phyloP scores from a whole-genome alignment of 2,329 filamentous ascomycete genomes.

The Botrytis pseudocinerea region DNA sequence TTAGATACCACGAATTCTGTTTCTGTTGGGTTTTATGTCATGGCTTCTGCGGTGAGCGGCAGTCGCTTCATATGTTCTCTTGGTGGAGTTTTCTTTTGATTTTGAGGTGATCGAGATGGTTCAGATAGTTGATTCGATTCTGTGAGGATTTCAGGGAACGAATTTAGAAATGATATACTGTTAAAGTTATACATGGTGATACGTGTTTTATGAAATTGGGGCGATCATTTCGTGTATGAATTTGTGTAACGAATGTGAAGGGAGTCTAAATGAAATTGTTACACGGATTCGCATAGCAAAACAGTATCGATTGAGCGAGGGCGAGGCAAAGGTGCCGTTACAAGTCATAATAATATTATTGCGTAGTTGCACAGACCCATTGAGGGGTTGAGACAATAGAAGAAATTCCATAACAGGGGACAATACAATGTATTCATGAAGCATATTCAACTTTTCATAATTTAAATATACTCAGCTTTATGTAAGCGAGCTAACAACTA shows the following conservation, averaged over 20 bases:
- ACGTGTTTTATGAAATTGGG: neutral
- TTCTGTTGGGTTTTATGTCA: constrained; percentile 18
- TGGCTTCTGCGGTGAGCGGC: constrained; percentile 12
- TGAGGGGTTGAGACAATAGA: neutral
- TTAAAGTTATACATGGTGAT: neutral
- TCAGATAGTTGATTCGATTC: neutral
- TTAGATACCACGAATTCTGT: constrained; percentile 39
- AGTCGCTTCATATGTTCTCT: neutral
- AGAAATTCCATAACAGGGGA: neutral
- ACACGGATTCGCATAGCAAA: neutral
- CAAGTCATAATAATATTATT: neutral
- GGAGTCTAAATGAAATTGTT: no score
- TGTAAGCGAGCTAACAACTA: neutral
- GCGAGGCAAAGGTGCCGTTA: neutral
- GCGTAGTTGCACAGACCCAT: neutral
- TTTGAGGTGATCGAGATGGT: neutral
- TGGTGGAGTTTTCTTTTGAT: constrained; percentile 1
- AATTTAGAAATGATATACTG: constrained; percentile 2
- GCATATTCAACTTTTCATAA: neutral
- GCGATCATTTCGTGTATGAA: neutral
- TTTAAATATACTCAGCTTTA: neutral
- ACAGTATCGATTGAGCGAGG: neutral
- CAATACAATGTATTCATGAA: neutral
- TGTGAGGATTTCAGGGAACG: neutral
- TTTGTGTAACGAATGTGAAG: neutral